These are phyloP conservation scores for Cynanchum wilfordii DNA, from an alignment of 257 asterid genomes.

Conservation along the genomic window DNA sequence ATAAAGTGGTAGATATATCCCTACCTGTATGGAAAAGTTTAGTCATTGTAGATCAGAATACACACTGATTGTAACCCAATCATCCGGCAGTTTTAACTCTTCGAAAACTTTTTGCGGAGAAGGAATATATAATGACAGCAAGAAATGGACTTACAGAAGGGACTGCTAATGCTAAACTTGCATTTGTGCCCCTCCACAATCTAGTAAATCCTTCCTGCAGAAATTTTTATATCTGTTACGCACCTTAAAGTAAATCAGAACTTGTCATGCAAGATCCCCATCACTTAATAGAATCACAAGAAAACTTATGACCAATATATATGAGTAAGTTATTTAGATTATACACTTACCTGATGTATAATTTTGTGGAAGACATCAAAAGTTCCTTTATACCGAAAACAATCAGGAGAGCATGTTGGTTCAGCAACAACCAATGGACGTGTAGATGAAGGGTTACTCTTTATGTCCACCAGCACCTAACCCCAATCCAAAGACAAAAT, in stretches of 20 bases:
- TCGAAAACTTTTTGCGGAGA: neutral
- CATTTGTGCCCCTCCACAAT: conserved; percentile 96
- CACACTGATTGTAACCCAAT: neutral
- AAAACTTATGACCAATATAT: neutral
- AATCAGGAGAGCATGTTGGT: conserved; percentile 42
- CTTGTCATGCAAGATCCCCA: neutral
- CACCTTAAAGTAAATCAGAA: neutral
- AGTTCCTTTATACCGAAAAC: conserved; percentile 67
- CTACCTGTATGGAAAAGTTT: conserved; percentile 49
- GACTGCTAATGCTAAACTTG: conserved; percentile 81
- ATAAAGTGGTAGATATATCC: conserved; percentile 85
- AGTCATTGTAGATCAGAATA: neutral
- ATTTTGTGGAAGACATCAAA: conserved; percentile 69
- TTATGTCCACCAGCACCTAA: conserved; percentile 51
- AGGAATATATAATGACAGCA: neutral
- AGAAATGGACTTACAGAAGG: conserved; percentile 66
- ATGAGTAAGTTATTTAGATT: neutral
- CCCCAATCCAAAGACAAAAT: conserved; percentile 19
- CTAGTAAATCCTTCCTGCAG: conserved; percentile 79
- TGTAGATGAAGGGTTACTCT: conserved; percentile 27
- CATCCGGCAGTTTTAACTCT: neutral
- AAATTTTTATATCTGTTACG: neutral
- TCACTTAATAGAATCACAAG: neutral
- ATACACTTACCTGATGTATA: conserved; percentile 56
- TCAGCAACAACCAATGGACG: conserved; percentile 35